Conservation (phyloP, 1,284 basidiomycete genomes). For the Tetrapyrgos nigripes region DNA sequence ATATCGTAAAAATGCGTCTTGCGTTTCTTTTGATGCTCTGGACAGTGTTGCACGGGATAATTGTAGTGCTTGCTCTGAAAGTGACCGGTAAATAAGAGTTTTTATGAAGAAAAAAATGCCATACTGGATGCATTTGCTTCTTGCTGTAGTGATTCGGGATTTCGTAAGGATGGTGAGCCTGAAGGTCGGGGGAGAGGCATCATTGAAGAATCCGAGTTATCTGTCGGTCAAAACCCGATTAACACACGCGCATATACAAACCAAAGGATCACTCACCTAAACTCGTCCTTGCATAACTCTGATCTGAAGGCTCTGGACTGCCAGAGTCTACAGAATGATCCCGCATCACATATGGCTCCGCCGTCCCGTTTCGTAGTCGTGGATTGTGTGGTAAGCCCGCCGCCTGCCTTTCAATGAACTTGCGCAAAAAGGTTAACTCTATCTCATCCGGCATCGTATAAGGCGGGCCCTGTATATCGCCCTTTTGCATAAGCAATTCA, state of each 20-base stretch:
- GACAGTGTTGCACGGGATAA: constrained; percentile 50
- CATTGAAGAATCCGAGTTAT: constrained; percentile 15
- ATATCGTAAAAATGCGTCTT: constrained; percentile 74
- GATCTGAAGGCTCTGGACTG: constrained; percentile 24
- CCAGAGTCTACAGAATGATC: constrained; percentile 26
- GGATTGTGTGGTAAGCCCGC: constrained; percentile 77
- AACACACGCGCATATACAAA: neutral
- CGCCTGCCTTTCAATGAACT: constrained; percentile 79
- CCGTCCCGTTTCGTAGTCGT: constrained; percentile 61
- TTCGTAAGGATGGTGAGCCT: constrained; percentile 20
- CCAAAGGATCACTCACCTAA: constrained; percentile 14
- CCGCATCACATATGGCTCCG: constrained; percentile 19
- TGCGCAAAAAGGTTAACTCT: constrained; percentile 76
- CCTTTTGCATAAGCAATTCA: constrained; percentile 83
- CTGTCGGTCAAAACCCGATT: constrained; percentile 5
- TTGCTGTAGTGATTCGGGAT: constrained; percentile 20
- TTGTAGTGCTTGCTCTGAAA: constrained; percentile 51
- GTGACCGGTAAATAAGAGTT: constrained; percentile 18
- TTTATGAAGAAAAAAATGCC: constrained; percentile 21
- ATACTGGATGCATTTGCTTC: constrained; percentile 45
- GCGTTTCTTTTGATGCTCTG: constrained; percentile 71
- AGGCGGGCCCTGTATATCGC: constrained; percentile 80
- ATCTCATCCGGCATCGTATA: constrained; percentile 80
- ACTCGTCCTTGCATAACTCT: constrained; percentile 19
- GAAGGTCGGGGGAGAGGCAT: constrained; percentile 17